phyloP scores from a whole-genome alignment of 1,139 yeast genomes.

The Hyphopichia burtonii region DNA sequence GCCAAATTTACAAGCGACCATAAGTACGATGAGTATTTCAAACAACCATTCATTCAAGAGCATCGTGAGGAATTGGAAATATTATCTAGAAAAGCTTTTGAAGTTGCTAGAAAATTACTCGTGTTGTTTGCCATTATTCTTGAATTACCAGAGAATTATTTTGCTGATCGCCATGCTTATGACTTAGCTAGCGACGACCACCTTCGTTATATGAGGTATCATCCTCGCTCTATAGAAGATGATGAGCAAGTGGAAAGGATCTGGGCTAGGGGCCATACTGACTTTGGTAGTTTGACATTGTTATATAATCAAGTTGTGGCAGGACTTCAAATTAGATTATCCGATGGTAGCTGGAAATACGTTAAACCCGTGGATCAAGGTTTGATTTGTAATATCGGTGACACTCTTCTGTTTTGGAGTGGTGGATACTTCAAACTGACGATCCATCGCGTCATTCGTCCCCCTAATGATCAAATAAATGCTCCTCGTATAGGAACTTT shows the following conservation, averaged over 20 bases:
- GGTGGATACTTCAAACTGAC: slow-evolving; percentile 35
- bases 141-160: slow-evolving; percentile 31
- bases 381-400: slow-evolving; percentile 31
- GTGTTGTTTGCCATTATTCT: slow-evolving; percentile 30
- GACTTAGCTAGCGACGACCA: slow-evolving; percentile 34
- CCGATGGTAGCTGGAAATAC: slow-evolving; percentile 27
- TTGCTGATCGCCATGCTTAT: slow-evolving; percentile 26
- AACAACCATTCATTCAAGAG: slow-evolving; percentile 22
- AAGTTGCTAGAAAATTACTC: slow-evolving; percentile 23
- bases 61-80: slow-evolving; percentile 18
- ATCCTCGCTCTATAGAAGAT: slow-evolving; percentile 23
- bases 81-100: slow-evolving; percentile 22
- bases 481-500: slow-evolving; percentile 32
- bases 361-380: slow-evolving; percentile 28
- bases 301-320: slow-evolving; percentile 29
- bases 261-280: slow-evolving; percentile 33
- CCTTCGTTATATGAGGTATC: slow-evolving; percentile 31
- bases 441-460: slow-evolving; percentile 29
- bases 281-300: slow-evolving; percentile 28
- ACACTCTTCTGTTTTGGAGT: slow-evolving; percentile 30
- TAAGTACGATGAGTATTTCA: slow-evolving; percentile 19
- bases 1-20: slow-evolving; percentile 31
- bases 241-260: slow-evolving; percentile 27
- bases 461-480: slow-evolving; percentile 28
- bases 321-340: slow-evolving; percentile 17